Base-by-base conservation (phyloP, 148 eudicot species). In the Chenopodium formosanum region DNA sequence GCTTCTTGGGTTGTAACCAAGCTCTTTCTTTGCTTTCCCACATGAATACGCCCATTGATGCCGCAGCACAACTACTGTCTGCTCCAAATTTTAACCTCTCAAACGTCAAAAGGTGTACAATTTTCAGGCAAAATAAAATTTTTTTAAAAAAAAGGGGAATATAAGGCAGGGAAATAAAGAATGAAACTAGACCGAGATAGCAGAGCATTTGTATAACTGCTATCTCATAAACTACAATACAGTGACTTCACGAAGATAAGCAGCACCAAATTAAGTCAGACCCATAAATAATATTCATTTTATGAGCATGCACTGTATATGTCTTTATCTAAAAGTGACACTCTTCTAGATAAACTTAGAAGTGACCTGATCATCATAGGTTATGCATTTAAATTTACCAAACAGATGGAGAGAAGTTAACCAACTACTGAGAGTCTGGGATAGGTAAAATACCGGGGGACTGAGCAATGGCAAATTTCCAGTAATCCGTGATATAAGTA, bases 31-130 rank as follows among this genome's bases (percentile, higher is more conserved):
- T 44, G 98, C 96, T 84, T 92, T 95, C 76, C 87, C 98, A 77
- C 91, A 92, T 73, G 89, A 88, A 80, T 95, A 95, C 50, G 93
- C 91, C 98, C 98, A 95, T 64, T 92, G 93, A 85, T 92, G 93
- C 76, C 90, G 75, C 20, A 95, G 87, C 63, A 90, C 90, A 40
- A 76, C 1, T 73, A 89, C 97, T 13, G 90, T 69, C 98, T 95
- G 90, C 78, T 47, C 63, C 74, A 80, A 17, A 46, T 19, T 50
- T 25, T 20, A 9, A 78, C 23, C 25, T 62, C 20, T 46, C 52
- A 11, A 73, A 75, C 12, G 69, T 68, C 75, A 56, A 8, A 73
- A 19, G 34, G 4, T 14, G 12, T 47, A 52, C 50, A 20, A 44
- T 73, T 72, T 4, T 70, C 22, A 48, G 14, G 52, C 52, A 48